A percentile compares a stretch with the other conserved stretches of the same genome.
phyloP scores from a whole-genome alignment of 169 alveolate genomes.

The Plasmodium reichenowi region DNA sequence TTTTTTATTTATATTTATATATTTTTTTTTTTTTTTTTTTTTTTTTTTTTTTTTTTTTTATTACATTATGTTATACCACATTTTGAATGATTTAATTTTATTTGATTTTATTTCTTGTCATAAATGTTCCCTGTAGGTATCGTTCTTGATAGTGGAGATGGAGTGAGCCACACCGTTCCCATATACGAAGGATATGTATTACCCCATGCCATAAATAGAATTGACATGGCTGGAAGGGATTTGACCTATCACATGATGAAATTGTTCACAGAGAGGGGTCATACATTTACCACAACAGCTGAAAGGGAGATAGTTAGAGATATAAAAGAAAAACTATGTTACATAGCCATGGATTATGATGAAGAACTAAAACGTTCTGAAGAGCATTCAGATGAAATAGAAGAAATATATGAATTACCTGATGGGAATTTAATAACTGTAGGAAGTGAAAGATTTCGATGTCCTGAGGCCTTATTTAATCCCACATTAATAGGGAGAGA shows the following conservation, averaged over 20 bases:
- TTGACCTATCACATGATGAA: slow-evolving; percentile 95
- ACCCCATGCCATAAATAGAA: slow-evolving; percentile 96
- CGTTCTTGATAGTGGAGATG: slow-evolving; percentile 99
- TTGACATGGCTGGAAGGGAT: slow-evolving; percentile 99
- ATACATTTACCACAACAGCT: slow-evolving; percentile 97
- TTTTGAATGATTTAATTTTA: background rate
- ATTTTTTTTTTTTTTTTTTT: no score
- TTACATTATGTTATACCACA: background rate
- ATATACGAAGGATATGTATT: slow-evolving; percentile 99
- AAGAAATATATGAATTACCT: slow-evolving; percentile 98
- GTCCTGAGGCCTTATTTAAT: slow-evolving; percentile 98
- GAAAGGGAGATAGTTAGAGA: slow-evolving; percentile 98
- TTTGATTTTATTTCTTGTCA: background rate
- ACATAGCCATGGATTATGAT: slow-evolving; percentile 97
- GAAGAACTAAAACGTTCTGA: slow-evolving; percentile 92
- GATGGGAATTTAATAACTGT: slow-evolving; percentile 97
- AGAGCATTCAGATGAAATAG: slow-evolving; percentile 92
- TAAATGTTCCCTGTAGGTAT: slow-evolving; percentile 75
- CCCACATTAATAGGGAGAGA: slow-evolving; percentile 96
- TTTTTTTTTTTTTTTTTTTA: no score
- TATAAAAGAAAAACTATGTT: slow-evolving; percentile 97
- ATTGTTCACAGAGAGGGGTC: slow-evolving; percentile 96
- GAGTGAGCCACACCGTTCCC: slow-evolving; percentile 99
- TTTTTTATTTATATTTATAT: no score
- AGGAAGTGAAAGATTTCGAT: slow-evolving; percentile 96